Percentiles rank a stretch among this genome's conserved stretches.
These are phyloP conservation scores for Macrolepiota fuliginosa DNA, from an alignment of 768 basidiomycete genomes.

Conservation along the genomic window DNA sequence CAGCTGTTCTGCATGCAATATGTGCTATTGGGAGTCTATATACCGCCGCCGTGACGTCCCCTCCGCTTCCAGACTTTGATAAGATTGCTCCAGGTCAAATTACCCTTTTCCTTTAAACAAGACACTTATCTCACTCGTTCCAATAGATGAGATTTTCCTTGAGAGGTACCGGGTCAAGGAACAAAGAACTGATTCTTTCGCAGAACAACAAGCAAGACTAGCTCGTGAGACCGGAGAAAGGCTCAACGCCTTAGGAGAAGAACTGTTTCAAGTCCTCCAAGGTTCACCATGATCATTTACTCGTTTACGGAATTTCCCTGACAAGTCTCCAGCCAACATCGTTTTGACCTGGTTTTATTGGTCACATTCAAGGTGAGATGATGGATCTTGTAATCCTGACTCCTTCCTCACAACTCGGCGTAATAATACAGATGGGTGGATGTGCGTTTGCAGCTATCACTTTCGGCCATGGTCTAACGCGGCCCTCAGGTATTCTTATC, in stretches of 20 bases:
- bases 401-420: conserved; percentile 12
- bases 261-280: conserved; percentile 61
- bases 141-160: conserved; percentile 53
- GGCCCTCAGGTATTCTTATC: conserved; percentile 52
- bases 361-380: conserved; percentile 63
- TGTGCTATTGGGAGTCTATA: conserved; percentile 79
- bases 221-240: conserved; percentile 51
- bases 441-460: conserved; percentile 32
- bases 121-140: conserved; percentile 3
- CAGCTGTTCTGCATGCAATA: conserved; percentile 79
- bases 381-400: not conserved
- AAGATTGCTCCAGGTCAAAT: conserved; percentile 44
- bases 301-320: not conserved
- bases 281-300: conserved; percentile 30
- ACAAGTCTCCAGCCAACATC: conserved; percentile 44
- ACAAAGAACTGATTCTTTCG: conserved; percentile 55
- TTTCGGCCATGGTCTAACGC: not conserved
- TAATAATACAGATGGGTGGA: conserved; percentile 61
- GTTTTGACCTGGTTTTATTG: conserved; percentile 74
- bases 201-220: conserved; percentile 58
- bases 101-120: not conserved
- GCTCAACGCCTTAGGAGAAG: conserved; percentile 47
- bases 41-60: conserved; percentile 62
- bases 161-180: conserved; percentile 42
- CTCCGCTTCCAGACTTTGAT: conserved; percentile 48